Conservation (phyloP, 257 asterid genomes). For the Paulownia fortunei region DNA sequence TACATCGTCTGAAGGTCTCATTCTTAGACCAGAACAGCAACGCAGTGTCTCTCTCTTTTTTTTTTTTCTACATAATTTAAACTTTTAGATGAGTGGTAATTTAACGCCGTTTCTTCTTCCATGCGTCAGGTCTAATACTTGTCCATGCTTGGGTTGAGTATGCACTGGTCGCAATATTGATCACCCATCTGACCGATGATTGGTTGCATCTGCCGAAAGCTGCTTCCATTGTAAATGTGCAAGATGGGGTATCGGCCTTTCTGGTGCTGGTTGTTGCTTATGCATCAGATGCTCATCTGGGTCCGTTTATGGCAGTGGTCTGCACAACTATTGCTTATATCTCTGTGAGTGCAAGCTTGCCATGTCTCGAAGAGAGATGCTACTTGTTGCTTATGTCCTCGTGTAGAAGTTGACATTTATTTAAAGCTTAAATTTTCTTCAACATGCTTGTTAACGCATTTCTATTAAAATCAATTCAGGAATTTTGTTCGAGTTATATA, state of each 20-base stretch:
- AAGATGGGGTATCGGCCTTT: not conserved
- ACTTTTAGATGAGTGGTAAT: not conserved
- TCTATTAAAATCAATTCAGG: too few species aligned
- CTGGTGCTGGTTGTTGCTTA: not conserved
- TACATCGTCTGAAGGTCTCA: too few species aligned
- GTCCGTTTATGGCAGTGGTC: not conserved
- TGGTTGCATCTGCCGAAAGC: not conserved
- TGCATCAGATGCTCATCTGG: not conserved
- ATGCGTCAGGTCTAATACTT: not conserved
- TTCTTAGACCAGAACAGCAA: too few species aligned
- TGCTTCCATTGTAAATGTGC: slow-evolving; percentile 5
- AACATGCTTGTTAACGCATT: too few species aligned
- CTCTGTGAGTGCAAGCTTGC: not conserved
- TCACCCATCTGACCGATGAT: not conserved
- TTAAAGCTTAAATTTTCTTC: too few species aligned
- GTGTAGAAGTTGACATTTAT: too few species aligned
- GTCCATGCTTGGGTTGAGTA: slow-evolving; percentile 7
- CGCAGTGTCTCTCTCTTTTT: too few species aligned
- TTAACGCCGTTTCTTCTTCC: not conserved
- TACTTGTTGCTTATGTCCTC: not conserved
- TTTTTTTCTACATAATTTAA: too few species aligned
- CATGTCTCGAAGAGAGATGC: not conserved
- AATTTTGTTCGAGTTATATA: too few species aligned
- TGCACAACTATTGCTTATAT: slow-evolving; percentile 13
- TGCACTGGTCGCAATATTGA: not conserved